A percentile compares a stretch with the other conserved stretches of the same genome.
Evolutionary conservation across 1,284 basidiomycete species (phyloP).

Genomic region (Anthracocystis panici-leucophaei): DNA sequence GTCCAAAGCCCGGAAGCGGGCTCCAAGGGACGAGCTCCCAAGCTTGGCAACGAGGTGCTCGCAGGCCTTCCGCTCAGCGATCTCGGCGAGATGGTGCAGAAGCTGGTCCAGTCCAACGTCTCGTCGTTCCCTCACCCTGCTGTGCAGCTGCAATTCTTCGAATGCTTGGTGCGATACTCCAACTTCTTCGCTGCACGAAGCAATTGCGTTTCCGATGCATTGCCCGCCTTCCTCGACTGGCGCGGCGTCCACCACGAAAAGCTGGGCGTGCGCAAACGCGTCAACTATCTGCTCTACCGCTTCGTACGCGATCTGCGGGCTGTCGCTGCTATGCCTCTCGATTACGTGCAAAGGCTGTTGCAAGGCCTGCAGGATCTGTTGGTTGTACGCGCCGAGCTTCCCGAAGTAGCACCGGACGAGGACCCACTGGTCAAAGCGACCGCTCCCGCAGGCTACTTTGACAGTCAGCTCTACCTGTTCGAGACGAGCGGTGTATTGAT

Average conservation of each 20-base stretch:
- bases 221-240: conserved; percentile 88
- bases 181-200: conserved; percentile 91
- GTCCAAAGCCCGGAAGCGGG: conserved; percentile 59
- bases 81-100: conserved; percentile 89
- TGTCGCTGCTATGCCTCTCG: conserved; percentile 80
- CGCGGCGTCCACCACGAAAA: conserved; percentile 90
- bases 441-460: conserved; percentile 80
- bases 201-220: conserved; percentile 78
- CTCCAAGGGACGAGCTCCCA: conserved; percentile 57
- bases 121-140: conserved; percentile 85
- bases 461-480: conserved; percentile 93
- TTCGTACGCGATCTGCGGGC: conserved; percentile 84
- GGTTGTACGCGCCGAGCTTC: conserved; percentile 71
- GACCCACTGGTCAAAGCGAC: conserved; percentile 81
- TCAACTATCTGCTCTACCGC: conserved; percentile 92
- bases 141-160: conserved; percentile 94
- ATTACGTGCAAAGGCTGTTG: conserved; percentile 75
- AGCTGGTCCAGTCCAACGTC: conserved; percentile 85
- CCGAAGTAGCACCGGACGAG: conserved; percentile 75
- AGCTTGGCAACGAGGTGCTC: conserved; percentile 53
- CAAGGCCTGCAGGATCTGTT: conserved; percentile 72
- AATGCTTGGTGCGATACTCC: conserved; percentile 88
- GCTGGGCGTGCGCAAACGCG: conserved; percentile 79
- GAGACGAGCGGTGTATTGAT: conserved; percentile 90
- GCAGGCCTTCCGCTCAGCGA: conserved; percentile 79